Evolutionary conservation across 2,329 filamentous ascomycete species (phyloP), one percentile per base, ranked within the genome.

Genomic region (Aspergillus unguis): DNA sequence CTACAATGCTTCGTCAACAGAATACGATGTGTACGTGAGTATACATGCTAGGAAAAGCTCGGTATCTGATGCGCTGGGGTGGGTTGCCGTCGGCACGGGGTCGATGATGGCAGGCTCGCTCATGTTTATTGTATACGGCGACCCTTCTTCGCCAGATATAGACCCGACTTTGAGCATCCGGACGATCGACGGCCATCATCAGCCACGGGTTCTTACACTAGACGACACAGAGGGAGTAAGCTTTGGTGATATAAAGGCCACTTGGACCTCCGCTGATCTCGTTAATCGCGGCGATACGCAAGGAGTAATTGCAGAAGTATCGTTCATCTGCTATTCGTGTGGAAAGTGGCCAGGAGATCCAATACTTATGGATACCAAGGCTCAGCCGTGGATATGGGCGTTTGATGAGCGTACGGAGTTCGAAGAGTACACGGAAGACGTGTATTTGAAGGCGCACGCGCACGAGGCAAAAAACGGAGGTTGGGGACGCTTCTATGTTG

Each of bases 331-430:
- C 28, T 50, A 52, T 28, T 55, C 53, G 5, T 52, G 49, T 40
- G 32, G 32, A 3, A 41, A 44, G 11, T 55, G 53, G 53, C 45
- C 45, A 6, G 49, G 53, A 2, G 25, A 26, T 11, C 45, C 41
- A 8, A 49, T 55, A 32, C 43, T 32, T 4, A 32, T 45, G 5
- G 46, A 38, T 7, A 36, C 41, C n/a, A 49, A 31, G 1, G 46
- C 53, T 10, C 49, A 48, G 2, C 53, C 53, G 0, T 55, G 53
- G 49, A 48, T 55, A 9, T 55, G 53, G 49, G 45, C 45, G 44
- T 55, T 49, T 49, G 53, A 55, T 11, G 35, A 53, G 10, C 35
- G 43, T 3, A 45, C 49, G 32, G 25, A 55, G n/a, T 45, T 55
- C 28, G 29, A 44, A 2, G 23, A 11, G 9, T 46, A 44, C 10